Base-by-base conservation (phyloP, 805 yeast genomes). In the Yamadazyma scolyti region DNA sequence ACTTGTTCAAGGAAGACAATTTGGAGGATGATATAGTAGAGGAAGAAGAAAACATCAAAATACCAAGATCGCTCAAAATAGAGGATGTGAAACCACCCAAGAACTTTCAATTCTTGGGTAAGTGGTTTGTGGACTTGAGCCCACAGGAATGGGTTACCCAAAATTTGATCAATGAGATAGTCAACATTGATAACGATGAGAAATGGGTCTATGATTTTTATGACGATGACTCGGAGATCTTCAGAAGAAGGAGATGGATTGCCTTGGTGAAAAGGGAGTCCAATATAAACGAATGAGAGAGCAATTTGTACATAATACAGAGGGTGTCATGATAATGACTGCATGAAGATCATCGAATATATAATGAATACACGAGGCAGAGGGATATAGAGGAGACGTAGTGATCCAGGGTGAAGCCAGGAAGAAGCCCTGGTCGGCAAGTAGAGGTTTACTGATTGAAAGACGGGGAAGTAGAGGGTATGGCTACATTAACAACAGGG, bases 141-240 rank as follows among this genome's bases (percentile, higher is more conserved):
- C 86, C 87, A 0, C 57, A 61, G 16, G 54, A 46, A 2, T 86
- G 95, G 95, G 84, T 79, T 6, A 55, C 56, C 26, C 48, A 56
- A 2, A 69, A 74, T 31, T 58, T 72, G 30, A 56, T 81, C 9
- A 36, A 46, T 17, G 80, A 73, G 34, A 55, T 75, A 26, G 76
- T 81, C 10, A 68, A 65, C 13, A 65, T 83, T 13, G 94, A 86
- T 56, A 62, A 73, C 17, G 88, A 78, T 34, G 83, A 82, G 23
- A 86, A 86, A 54, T 86, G 95, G 95, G 90, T 84, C 12, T 86
- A 86, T 52, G 95, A 86, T 52, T 49, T 54, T 22, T 52, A 46
- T 33, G 46, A 54, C 29, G 49, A 47, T 12, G 60, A 53, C 23
- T 32, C 27, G 34, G 64, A 79, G 39, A 32, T 56, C 5, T 58